Evolutionary conservation across 192 early-diverging fungal genomes (phyloP).

Genomic region (Geranomyces variabilis): DNA sequence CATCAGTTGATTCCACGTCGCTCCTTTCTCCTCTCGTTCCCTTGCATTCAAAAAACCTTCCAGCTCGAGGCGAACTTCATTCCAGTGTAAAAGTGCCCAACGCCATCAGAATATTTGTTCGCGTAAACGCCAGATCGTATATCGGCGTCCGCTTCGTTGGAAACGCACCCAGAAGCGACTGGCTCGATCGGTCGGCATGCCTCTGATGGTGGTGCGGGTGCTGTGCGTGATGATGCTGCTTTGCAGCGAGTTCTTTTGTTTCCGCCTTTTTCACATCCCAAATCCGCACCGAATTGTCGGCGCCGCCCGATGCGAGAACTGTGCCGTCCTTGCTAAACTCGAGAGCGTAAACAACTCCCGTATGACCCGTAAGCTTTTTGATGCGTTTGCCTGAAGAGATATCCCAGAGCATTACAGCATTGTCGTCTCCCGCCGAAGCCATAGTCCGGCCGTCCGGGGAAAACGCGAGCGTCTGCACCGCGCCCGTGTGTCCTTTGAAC

Average conservation of each 20-base stretch:
- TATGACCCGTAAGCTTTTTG: slow-evolving; percentile 85
- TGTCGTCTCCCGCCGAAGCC: slow-evolving; percentile 89
- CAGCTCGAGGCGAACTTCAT: too few species aligned
- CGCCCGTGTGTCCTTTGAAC: slow-evolving; percentile 83
- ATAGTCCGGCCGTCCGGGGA: slow-evolving; percentile 90
- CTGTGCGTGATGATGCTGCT: slow-evolving; percentile 19
- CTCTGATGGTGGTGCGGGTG: background rate
- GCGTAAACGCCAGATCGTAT: slow-evolving; percentile 80
- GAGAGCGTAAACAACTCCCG: slow-evolving; percentile 79
- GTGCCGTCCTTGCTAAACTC: slow-evolving; percentile 82
- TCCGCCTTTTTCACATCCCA: slow-evolving; percentile 82
- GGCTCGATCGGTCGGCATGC: background rate
- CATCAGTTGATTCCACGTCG: too few species aligned
- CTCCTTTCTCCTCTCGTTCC: too few species aligned
- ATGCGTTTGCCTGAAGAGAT: slow-evolving; percentile 80
- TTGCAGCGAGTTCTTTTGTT: slow-evolving; percentile 25
- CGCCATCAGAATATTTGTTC: slow-evolving; percentile 83
- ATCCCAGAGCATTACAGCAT: slow-evolving; percentile 88
- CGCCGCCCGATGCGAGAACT: slow-evolving; percentile 80
- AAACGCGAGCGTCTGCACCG: slow-evolving; percentile 82
- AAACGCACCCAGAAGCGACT: slow-evolving; percentile 59
- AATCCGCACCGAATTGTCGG: slow-evolving; percentile 86
- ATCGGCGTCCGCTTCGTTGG: slow-evolving; percentile 92
- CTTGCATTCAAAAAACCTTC: too few species aligned
- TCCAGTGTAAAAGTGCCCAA: slow-evolving; percentile 69